Evolutionary conservation across 805 yeast species (phyloP).

Genomic region (Wickerhamomyces tratensis): DNA sequence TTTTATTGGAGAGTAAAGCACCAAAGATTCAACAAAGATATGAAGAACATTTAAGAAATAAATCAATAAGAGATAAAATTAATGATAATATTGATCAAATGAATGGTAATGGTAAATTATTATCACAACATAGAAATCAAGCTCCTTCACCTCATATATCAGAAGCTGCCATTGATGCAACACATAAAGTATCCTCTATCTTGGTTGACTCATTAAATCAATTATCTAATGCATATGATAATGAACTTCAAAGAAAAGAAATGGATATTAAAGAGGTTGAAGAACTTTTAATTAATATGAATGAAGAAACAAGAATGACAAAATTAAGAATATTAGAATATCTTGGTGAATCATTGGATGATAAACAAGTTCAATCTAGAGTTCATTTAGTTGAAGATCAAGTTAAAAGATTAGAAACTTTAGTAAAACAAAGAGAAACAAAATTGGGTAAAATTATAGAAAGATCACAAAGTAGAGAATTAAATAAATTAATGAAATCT

Average conservation of each 20-base stretch:
- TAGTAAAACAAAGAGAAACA: constrained; percentile 15
- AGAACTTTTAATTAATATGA: constrained; percentile 29
- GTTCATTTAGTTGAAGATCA: constrained; percentile 9
- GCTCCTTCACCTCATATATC: constrained; percentile 32
- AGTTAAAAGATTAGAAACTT: constrained; percentile 9
- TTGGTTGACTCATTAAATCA: constrained; percentile 37
- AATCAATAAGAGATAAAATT: background rate
- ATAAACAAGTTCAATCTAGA: constrained; percentile 4
- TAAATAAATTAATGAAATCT: constrained; percentile 3
- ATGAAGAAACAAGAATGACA: constrained; percentile 28
- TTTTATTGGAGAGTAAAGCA: constrained; percentile 16
- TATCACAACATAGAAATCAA: constrained; percentile 3
- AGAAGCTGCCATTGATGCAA: constrained; percentile 44
- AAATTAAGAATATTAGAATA: constrained; percentile 16
- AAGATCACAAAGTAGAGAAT: constrained; percentile 18
- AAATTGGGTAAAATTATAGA: constrained; percentile 17
- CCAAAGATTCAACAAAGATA: constrained; percentile 15
- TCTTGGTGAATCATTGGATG: constrained; percentile 10
- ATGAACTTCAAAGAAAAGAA: constrained; percentile 44
- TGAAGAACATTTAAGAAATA: constrained; percentile 12
- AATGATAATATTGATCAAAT: background rate
- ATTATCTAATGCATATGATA: constrained; percentile 42
- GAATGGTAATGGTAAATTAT: constrained; percentile 1
- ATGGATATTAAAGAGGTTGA: constrained; percentile 41
- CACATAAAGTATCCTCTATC: constrained; percentile 41